Evolutionary conservation across 192 early-diverging fungal genomes (phyloP).

Genomic region (Coemansia sp.): DNA sequence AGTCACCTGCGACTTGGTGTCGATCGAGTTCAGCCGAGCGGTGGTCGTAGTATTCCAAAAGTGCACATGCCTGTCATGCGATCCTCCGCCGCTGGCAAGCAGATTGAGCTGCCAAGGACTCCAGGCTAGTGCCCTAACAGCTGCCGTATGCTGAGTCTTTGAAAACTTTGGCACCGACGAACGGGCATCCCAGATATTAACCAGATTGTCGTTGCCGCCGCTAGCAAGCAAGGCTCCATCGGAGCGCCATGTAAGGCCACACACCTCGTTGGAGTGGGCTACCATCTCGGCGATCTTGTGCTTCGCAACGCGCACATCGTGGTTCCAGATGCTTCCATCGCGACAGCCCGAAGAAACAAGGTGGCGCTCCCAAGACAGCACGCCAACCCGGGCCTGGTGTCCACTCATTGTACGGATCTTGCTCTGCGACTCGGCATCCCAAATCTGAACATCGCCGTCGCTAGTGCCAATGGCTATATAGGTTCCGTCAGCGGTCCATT

Average conservation of each 20-base stretch:
- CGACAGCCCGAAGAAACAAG: constrained; percentile 81
- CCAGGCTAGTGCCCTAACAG: constrained; percentile 95
- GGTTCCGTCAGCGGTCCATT: constrained; percentile 71
- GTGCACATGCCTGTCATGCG: constrained; percentile 83
- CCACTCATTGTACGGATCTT: constrained; percentile 84
- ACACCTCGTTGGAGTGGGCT: constrained; percentile 78
- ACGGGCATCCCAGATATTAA: constrained; percentile 86
- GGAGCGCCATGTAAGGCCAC: constrained; percentile 83
- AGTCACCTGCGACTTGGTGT: constrained; percentile 90
- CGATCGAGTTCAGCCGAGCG: constrained; percentile 60
- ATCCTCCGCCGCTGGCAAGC: constrained; percentile 90
- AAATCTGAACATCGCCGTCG: constrained; percentile 84
- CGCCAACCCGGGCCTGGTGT: constrained; percentile 77
- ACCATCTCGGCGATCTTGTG: constrained; percentile 75
- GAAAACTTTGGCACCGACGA: constrained; percentile 65
- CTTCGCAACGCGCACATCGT: constrained; percentile 86
- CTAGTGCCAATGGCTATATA: constrained; percentile 71
- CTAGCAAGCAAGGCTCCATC: constrained; percentile 82
- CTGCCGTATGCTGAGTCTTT: constrained; percentile 78
- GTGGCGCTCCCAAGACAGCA: constrained; percentile 81
- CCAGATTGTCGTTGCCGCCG: constrained; percentile 92
- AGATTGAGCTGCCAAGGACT: constrained; percentile 86
- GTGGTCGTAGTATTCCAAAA: constrained; percentile 89
- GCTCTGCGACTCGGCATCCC: constrained; percentile 77
- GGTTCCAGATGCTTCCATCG: constrained; percentile 92